A percentile compares a stretch with the other conserved stretches of the same genome.
Conservation (phyloP, 345 rosid species). For the Psidium friedrichsthalianum region DNA sequence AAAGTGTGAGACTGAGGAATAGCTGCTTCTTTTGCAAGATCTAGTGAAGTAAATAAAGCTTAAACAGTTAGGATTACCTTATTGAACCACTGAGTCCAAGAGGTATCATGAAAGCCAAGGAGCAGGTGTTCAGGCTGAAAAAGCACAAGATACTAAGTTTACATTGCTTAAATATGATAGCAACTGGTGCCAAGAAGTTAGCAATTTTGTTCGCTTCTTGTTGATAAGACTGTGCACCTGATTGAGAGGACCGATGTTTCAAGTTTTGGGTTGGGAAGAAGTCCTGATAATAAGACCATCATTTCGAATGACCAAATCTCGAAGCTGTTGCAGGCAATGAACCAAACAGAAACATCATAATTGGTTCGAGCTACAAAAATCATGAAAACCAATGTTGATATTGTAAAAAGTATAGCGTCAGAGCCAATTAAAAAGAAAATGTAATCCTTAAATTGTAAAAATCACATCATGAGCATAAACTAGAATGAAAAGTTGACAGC, state of each 20-base stretch:
- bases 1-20: not conserved
- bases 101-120: conserved; percentile 10
- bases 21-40: not conserved
- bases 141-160: conserved; percentile 21
- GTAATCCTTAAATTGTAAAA: not conserved
- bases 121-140: conserved; percentile 12
- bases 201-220: not conserved
- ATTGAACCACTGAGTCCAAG: conserved; percentile 12
- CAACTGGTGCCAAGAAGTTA: not conserved
- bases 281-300: not conserved
- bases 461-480: not conserved
- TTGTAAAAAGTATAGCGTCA: not conserved
- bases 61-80: conserved; percentile 1
- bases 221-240: not conserved
- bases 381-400: not conserved
- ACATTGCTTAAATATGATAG: not conserved
- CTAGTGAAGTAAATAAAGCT: not conserved
- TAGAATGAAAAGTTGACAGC: not conserved
- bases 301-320: not conserved
- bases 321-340: not conserved
- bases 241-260: not conserved
- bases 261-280: not conserved
- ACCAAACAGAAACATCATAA: not conserved
- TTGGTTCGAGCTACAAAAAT: not conserved
- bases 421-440: not conserved